phyloP scores from a whole-genome alignment of 805 yeast species.

The Phaffomyces thermotolerans region DNA sequence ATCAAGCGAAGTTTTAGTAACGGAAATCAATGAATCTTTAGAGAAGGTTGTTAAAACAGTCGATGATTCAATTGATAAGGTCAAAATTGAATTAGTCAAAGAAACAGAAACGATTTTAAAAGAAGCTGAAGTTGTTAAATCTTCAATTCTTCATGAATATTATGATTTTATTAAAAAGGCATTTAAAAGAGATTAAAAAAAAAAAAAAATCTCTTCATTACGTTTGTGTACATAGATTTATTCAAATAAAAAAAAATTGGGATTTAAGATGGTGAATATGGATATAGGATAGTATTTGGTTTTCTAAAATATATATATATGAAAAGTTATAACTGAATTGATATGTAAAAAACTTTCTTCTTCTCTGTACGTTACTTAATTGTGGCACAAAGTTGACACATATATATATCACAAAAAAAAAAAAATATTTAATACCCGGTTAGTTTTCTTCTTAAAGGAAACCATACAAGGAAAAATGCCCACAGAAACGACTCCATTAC shows the following conservation, averaged over 20 bases:
- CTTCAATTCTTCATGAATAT: constrained; percentile 15
- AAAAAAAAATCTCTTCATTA: not conserved
- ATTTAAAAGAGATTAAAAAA: constrained; percentile 11
- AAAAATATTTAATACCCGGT: not conserved
- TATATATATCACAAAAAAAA: no score
- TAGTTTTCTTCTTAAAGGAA: no score
- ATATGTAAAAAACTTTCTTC: no score
- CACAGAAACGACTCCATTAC: constrained; percentile 14
- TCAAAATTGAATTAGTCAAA: constrained; percentile 46
- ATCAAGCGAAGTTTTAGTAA: constrained; percentile 22
- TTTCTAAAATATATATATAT: not conserved
- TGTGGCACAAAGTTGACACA: no score
- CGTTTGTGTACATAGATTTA: not conserved
- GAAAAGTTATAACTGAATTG: no score
- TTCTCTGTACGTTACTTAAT: no score
- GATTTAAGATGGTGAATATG: not conserved
- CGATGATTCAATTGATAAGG: constrained; percentile 25
- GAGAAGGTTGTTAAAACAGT: constrained; percentile 26
- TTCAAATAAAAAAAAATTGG: not conserved
- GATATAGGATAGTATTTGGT: not conserved
- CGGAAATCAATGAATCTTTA: constrained; percentile 11
- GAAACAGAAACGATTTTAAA: constrained; percentile 23
- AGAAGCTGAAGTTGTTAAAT: constrained; percentile 24
- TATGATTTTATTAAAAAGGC: constrained; percentile 21
- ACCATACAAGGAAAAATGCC: not conserved